Evolutionary conservation across 495 filamentous ascomycete species (phyloP), one percentile per base, ranked within the genome.

Genomic region (Talaromyces thailandensis): DNA sequence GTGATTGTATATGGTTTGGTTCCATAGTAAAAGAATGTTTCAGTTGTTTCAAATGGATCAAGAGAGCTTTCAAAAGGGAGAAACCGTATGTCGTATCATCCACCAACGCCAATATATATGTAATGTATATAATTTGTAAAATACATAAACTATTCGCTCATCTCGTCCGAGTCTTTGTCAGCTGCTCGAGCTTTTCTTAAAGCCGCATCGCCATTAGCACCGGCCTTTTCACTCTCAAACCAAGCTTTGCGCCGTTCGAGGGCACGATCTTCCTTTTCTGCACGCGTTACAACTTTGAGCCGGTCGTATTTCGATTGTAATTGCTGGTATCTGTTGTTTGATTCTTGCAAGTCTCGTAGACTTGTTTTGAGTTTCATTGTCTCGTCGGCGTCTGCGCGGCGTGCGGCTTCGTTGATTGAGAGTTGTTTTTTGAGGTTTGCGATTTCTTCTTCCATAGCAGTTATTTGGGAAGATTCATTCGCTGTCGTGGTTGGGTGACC

Each of bases 151-250:
- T 23, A 57, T 23, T 57, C 55, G 23, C 55, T 35, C 55, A 57
- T 57, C 6, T 57, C 29, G 18, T 57, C 55, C 18, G 21, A 61
- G 18, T 61, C 40, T 8, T 77, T 73, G 56, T 77, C 75, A 11
- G 25, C 14, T 31, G 69, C 64, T 23, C 76, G 72, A 72, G 76
- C 73, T 61, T 72, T 71, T 25, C 69, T 68, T 52, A 80, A 62
- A 26, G 64, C 66, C 7, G 68, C 67, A 65, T 80, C 77, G 0
- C 77, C 77, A 62, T 75, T 80, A 60, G 69, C 69, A 11, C 77
- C 77, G 62, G 74, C 76, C 61, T 77, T 79, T 65, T 79, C 77
- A 6, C 74, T 76, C 16, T 76, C 74, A 58, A 80, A 74, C 76
- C 76, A 80, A 18, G 74, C 76, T 65, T 79, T 70, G 43, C 77